Conservation (phyloP, 495 filamentous ascomycete genomes). For the Lasiosphaeria hispida region DNA sequence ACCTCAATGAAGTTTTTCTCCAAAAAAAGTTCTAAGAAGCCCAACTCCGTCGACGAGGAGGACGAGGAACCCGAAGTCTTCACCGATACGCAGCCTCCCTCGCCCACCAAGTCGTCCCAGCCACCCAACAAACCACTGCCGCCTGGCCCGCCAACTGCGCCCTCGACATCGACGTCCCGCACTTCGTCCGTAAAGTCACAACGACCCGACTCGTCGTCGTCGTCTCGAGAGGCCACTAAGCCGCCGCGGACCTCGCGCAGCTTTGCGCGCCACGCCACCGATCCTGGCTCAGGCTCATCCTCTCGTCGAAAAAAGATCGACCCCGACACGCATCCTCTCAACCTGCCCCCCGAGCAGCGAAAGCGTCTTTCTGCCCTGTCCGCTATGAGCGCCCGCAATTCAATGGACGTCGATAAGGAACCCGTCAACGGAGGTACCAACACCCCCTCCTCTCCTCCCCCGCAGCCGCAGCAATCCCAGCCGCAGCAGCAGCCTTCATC, state of each 20-base stretch:
- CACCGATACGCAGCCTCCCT: conserved; percentile 24
- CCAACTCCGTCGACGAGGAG: conserved; percentile 44
- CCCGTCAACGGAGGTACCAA: conserved; percentile 41
- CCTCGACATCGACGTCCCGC: conserved; percentile 24
- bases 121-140: conserved; percentile 12
- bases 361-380: conserved; percentile 69
- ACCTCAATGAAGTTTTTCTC: conserved; percentile 56
- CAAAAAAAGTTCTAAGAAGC: conserved; percentile 52
- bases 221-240: conserved; percentile 26
- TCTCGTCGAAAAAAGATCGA: conserved; percentile 55
- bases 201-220: conserved; percentile 27
- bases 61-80: conserved; percentile 38
- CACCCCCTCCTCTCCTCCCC: conserved; percentile 43
- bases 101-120: conserved; percentile 23
- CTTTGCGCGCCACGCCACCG: conserved; percentile 40
- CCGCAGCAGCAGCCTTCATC: not conserved
- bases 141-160: conserved; percentile 14
- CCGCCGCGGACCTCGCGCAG: conserved; percentile 40
- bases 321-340: conserved; percentile 75
- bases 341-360: conserved; percentile 81
- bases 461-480: conserved; percentile 28
- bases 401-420: conserved; percentile 81
- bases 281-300: conserved; percentile 31
- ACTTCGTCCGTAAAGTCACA: conserved; percentile 34
- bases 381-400: conserved; percentile 63